These are phyloP conservation scores for Daldinia decipiens DNA, from an alignment of 495 filamentous ascomycete species.

Conservation along the genomic window DNA sequence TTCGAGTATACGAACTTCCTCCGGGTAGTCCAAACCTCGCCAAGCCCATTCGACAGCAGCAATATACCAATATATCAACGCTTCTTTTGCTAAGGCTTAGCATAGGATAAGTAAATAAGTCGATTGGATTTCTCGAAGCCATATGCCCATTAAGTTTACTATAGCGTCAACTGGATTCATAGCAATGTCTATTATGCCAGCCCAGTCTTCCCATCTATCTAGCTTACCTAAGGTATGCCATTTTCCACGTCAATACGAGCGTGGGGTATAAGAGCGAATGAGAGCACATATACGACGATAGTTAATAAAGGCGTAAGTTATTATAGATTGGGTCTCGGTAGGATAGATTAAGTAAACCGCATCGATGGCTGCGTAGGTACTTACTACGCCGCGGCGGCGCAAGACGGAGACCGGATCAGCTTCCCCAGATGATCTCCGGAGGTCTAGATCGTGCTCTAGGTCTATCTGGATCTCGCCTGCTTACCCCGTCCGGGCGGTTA, in stretches of 20 bases:
- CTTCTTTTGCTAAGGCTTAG: no score
- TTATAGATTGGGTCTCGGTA: background rate
- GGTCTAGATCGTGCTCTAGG: constrained; percentile 45
- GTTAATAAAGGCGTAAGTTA: background rate
- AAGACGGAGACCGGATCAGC: constrained; percentile 20
- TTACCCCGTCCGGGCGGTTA: constrained; percentile 26
- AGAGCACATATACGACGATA: background rate
- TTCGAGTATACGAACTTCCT: no score
- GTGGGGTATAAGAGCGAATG: background rate
- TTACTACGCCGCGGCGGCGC: constrained; percentile 20
- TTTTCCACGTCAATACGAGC: background rate
- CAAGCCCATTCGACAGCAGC: no score
- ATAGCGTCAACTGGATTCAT: background rate
- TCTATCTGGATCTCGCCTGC: constrained; percentile 43
- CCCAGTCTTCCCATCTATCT: background rate
- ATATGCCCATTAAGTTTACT: background rate
- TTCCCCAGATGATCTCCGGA: constrained; percentile 37
- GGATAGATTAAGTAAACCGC: constrained; percentile 18
- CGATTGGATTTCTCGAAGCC: no score
- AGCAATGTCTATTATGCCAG: background rate
- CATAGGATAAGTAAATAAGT: no score
- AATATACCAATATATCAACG: no score
- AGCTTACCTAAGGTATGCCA: background rate
- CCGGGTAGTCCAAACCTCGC: no score
- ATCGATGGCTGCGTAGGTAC: constrained; percentile 10